These are phyloP conservation scores for Gymnopilus dilepis DNA, from an alignment of 768 basidiomycete genomes.

Conservation along the genomic window DNA sequence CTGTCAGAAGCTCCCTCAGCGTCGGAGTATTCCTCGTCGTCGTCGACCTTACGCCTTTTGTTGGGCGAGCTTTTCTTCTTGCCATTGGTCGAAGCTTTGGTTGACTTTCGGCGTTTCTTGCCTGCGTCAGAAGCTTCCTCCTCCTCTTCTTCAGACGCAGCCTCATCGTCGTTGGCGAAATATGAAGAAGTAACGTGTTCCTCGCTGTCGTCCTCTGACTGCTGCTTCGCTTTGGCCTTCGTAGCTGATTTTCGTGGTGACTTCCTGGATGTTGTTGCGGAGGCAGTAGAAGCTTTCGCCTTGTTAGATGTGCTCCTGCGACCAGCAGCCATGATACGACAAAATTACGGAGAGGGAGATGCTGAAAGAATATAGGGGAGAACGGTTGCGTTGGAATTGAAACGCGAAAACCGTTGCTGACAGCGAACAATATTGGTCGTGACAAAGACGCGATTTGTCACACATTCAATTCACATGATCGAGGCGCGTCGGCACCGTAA, in stretches of 20 bases:
- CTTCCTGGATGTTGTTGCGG: not conserved
- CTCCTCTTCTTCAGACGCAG: not conserved
- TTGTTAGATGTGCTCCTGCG: not conserved
- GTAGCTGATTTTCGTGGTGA: not conserved
- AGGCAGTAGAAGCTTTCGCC: not conserved
- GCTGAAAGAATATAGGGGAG: too few species aligned
- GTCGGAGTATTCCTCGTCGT: slow-evolving; percentile 3
- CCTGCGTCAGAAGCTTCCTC: not conserved
- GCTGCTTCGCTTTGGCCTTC: not conserved
- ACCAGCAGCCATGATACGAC: not conserved
- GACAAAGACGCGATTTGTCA: slow-evolving; percentile 1
- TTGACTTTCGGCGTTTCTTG: not conserved
- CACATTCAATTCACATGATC: not conserved
- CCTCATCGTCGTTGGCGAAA: not conserved
- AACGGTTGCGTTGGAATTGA: not conserved
- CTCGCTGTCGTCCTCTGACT: not conserved
- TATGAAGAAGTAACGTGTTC: not conserved
- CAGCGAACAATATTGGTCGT: not conserved
- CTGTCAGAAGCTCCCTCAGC: not conserved
- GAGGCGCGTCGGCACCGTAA: not conserved
- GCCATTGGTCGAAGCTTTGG: not conserved
- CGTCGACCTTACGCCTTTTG: slow-evolving; percentile 11
- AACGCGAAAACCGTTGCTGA: not conserved
- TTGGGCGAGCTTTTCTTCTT: not conserved
- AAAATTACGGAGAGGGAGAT: too few species aligned